Percentiles rank a stretch among this genome's conserved stretches.
Conservation (phyloP, 2,329 filamentous ascomycete species). For the Emergomyces africanus region DNA sequence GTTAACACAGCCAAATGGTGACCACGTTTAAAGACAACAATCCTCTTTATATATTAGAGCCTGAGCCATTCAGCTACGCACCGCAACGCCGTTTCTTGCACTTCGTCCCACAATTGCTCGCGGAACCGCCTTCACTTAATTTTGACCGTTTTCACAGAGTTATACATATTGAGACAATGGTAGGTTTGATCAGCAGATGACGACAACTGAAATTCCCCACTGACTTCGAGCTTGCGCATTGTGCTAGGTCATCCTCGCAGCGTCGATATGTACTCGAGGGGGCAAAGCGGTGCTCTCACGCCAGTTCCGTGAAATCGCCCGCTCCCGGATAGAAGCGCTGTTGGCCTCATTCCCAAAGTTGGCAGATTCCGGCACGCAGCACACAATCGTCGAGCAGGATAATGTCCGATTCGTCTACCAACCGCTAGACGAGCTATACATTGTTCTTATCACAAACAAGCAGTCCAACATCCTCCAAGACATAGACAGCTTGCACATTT, state of each 20-base stretch:
- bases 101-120: background rate
- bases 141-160: background rate
- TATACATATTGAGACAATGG: constrained; percentile 15
- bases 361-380: constrained; percentile 87
- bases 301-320: constrained; percentile 94
- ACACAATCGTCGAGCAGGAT: constrained; percentile 97
- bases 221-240: constrained; percentile 9
- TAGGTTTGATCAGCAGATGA: constrained; percentile 8
- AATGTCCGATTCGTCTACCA: constrained; percentile 99
- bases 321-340: constrained; percentile 90
- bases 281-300: constrained; percentile 97
- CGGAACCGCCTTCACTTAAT: background rate
- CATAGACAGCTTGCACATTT: constrained; percentile 95
- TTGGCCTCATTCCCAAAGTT: constrained; percentile 97
- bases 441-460: constrained; percentile 98
- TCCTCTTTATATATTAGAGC: background rate
- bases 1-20: background rate
- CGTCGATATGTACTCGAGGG: constrained; percentile 95
- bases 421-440: constrained; percentile 97
- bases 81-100: background rate
- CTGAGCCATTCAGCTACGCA: background rate
- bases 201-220: constrained; percentile 7
- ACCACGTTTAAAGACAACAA: constrained; percentile 1
- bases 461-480: constrained; percentile 99
- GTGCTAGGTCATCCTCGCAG: constrained; percentile 83